Percentiles rank a stretch among this genome's conserved stretches.
phyloP scores from a whole-genome alignment of 441 rosid genomes.

The Populus tomentosa region DNA sequence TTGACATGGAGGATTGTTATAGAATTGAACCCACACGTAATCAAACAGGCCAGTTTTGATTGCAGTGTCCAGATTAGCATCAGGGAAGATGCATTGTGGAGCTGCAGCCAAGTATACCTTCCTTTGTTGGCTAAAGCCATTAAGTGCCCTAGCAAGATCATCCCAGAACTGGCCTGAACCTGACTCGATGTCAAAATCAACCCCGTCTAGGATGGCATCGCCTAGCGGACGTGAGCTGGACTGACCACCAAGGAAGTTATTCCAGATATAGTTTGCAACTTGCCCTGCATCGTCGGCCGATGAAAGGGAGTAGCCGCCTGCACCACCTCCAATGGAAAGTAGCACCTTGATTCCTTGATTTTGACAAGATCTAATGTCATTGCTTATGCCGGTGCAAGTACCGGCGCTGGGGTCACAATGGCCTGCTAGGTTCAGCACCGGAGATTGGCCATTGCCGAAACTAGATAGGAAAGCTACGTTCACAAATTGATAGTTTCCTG shows the following conservation, averaged over 20 bases:
- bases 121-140: constrained; percentile 15
- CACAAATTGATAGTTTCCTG: constrained; percentile 37
- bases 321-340: constrained; percentile 57
- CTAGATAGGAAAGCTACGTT: constrained; percentile 45
- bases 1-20: constrained; percentile 51
- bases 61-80: constrained; percentile 33
- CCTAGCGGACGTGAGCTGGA: constrained; percentile 64
- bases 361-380: constrained; percentile 43
- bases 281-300: constrained; percentile 42
- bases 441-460: constrained; percentile 53
- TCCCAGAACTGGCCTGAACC: constrained; percentile 45
- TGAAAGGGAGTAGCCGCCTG: constrained; percentile 34
- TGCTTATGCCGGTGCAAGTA: constrained; percentile 30
- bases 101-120: constrained; percentile 57
- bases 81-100: constrained; percentile 62
- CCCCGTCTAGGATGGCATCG: constrained; percentile 52
- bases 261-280: constrained; percentile 47
- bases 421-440: constrained; percentile 53
- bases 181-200: constrained; percentile 54
- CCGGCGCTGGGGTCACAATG: constrained; percentile 43
- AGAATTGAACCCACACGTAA: constrained; percentile 64
- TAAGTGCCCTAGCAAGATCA: constrained; percentile 34
- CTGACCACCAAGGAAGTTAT: constrained; percentile 51
- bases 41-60: constrained; percentile 43
- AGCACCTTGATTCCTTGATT: constrained; percentile 47